Evolutionary conservation across 176 grass and related monocot species (phyloP).

Genomic region (Saccharum spontaneum): DNA sequence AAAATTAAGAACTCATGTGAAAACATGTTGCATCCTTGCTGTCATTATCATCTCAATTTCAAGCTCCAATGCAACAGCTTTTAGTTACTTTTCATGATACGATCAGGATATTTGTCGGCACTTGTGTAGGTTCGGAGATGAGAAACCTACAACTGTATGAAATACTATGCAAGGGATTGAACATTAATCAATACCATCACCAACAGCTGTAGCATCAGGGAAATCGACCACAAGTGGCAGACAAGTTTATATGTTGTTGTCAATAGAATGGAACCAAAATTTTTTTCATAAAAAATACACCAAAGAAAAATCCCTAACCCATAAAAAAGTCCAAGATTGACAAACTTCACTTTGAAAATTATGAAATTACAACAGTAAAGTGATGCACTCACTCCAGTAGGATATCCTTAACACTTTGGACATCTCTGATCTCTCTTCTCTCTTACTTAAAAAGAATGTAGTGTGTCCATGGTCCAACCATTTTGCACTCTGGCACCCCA

Average conservation of each 20-base stretch:
- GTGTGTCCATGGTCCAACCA: too few relatives aligned
- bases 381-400: background rate
- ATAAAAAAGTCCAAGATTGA: background rate
- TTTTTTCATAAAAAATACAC: background rate
- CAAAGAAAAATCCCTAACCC: background rate
- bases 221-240: background rate
- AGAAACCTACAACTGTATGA: slow-evolving; percentile 11
- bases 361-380: background rate
- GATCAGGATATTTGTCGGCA: background rate
- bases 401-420: background rate
- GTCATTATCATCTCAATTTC: background rate
- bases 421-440: too few relatives aligned
- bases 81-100: background rate
- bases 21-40: background rate
- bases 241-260: background rate
- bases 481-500: too few relatives aligned
- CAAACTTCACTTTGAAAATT: background rate
- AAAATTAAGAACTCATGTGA: background rate
- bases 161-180: background rate
- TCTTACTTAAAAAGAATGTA: too few relatives aligned
- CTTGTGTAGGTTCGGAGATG: background rate
- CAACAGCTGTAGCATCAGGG: background rate
- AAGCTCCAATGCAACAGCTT: background rate
- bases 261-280: background rate
- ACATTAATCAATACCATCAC: background rate